phyloP scores from a whole-genome alignment of 495 filamentous ascomycete species.

The Aspergillus nidulans region DNA sequence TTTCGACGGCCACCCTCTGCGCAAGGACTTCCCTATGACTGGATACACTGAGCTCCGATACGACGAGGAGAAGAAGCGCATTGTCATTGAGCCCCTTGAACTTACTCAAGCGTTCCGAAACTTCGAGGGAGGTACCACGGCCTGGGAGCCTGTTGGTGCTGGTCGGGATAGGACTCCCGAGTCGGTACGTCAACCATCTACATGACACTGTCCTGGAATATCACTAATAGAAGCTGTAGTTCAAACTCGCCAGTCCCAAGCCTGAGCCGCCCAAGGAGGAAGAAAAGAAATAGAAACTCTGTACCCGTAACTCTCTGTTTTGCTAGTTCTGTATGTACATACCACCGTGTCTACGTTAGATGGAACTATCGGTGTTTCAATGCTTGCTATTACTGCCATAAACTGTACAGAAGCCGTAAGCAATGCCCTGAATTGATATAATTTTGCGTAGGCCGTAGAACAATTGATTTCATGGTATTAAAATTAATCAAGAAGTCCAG shows the following conservation, averaged over 20 bases:
- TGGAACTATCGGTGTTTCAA: constrained; percentile 19
- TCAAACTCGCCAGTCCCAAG: constrained; percentile 93
- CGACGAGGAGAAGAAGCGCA: constrained; percentile 99
- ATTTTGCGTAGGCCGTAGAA: not conserved
- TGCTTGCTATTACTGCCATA: not conserved
- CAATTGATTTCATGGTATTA: not conserved
- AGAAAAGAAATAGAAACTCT: constrained; percentile 78
- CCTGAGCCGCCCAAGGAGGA: constrained; percentile 79
- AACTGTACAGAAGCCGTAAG: no score
- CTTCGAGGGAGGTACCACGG: constrained; percentile 76
- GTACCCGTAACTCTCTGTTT: constrained; percentile 35
- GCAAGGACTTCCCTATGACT: constrained; percentile 97
- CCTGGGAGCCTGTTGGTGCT: constrained; percentile 84
- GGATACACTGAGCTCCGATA: constrained; percentile 98
- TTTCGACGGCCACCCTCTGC: constrained; percentile 94
- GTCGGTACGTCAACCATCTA: constrained; percentile 41
- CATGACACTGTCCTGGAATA: constrained; percentile 6
- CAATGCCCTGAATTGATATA: no score
- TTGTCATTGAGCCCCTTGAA: constrained; percentile 95
- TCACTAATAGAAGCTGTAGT: constrained; percentile 35
- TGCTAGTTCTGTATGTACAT: constrained; percentile 41
- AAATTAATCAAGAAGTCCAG: not conserved
- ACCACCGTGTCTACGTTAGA: constrained; percentile 33
- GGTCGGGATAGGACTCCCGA: constrained; percentile 79
- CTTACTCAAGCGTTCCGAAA: constrained; percentile 99